Evolutionary conservation across 495 filamentous ascomycete genomes (phyloP).

Genomic region (Aspergillus sparsus): DNA sequence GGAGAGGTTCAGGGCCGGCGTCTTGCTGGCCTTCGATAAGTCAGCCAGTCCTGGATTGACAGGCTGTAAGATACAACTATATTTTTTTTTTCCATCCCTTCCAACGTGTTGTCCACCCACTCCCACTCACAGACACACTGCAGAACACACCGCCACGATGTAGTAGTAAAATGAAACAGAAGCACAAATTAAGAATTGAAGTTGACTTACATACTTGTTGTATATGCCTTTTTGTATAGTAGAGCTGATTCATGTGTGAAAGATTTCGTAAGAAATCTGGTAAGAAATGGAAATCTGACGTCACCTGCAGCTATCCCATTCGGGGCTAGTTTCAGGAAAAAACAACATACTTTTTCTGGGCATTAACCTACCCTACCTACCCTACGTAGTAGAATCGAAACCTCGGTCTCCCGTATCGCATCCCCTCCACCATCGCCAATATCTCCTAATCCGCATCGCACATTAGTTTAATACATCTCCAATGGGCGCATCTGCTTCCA

Average conservation of each 20-base stretch:
- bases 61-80: neutral
- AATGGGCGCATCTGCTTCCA: constrained; percentile 68
- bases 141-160: too few relatives aligned
- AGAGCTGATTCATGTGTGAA: too few relatives aligned
- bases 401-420: too few relatives aligned
- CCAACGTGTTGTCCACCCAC: neutral
- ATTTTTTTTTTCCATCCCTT: neutral
- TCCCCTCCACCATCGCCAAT: neutral
- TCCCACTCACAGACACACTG: neutral
- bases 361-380: too few relatives aligned
- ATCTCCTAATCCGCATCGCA: neutral
- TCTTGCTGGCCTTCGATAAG: constrained; percentile 74
- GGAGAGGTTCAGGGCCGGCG: constrained; percentile 88
- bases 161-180: too few relatives aligned
- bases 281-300: constrained; percentile 19
- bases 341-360: neutral
- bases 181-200: too few relatives aligned
- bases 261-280: neutral
- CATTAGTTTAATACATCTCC: neutral
- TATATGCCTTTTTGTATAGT: too few relatives aligned
- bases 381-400: too few relatives aligned
- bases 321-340: constrained; percentile 19
- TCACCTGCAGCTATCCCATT: constrained; percentile 26
- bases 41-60: constrained; percentile 16
- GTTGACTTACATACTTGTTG: too few relatives aligned